phyloP scores from a whole-genome alignment of 768 basidiomycete species.

The Inosperma sp. region DNA sequence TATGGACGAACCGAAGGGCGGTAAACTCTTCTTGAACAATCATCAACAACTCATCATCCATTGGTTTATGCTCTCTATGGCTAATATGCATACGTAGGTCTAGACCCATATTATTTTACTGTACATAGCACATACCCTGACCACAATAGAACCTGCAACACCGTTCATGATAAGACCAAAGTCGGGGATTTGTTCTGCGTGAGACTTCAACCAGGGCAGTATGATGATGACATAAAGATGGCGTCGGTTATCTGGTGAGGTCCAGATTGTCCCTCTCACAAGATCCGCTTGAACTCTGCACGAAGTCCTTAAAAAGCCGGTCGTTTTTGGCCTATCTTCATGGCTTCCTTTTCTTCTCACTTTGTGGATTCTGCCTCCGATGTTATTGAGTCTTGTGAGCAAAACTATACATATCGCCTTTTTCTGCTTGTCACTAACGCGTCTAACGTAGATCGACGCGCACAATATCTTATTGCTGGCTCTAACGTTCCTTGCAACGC shows the following conservation, averaged over 20 bases:
- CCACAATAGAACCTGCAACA: conserved; percentile 5
- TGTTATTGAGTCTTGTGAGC: conserved; percentile 58
- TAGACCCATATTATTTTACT: conserved; percentile 4
- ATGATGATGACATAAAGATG: too few relatives aligned
- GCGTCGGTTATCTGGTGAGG: too few relatives aligned
- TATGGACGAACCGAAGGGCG: conserved; percentile 81
- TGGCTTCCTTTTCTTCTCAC: conserved; percentile 47
- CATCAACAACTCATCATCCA: neutral
- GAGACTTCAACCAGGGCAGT: too few relatives aligned
- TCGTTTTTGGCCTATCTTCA: conserved; percentile 16
- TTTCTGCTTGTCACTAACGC: neutral
- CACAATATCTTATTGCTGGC: conserved; percentile 61
- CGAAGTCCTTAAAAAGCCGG: too few relatives aligned
- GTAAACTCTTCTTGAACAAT: conserved; percentile 37
- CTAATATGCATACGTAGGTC: conserved; percentile 7
- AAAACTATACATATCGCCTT: neutral
- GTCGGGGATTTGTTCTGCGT: too few relatives aligned
- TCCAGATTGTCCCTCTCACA: too few relatives aligned
- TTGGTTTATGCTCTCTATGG: neutral
- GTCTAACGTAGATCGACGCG: conserved; percentile 51
- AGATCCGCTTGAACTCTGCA: conserved; percentile 3
- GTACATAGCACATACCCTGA: conserved; percentile 4
- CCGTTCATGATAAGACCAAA: too few relatives aligned
- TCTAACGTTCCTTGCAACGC: conserved; percentile 51
- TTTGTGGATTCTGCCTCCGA: conserved; percentile 50